Evolutionary conservation across 768 basidiomycete species (phyloP).

Genomic region (Boletus vinaceobasis): DNA sequence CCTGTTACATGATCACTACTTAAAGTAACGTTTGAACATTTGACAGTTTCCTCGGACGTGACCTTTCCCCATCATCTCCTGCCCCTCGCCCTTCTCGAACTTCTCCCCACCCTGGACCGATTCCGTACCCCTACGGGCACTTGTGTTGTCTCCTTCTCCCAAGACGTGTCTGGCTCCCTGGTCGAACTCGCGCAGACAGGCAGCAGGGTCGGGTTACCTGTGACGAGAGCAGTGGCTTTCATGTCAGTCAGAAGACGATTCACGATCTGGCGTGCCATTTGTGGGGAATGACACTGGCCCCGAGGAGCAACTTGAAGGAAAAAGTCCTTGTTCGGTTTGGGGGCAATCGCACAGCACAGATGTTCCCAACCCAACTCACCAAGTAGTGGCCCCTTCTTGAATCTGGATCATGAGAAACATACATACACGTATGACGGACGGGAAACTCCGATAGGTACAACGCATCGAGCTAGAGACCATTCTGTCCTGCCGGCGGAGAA

Average conservation of each 20-base stretch:
- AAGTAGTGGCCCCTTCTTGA: no score
- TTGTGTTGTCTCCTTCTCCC: constrained; percentile 64
- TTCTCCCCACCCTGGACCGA: constrained; percentile 39
- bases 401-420: no score
- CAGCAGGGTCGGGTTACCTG: constrained; percentile 83
- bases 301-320: constrained; percentile 37
- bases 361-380: no score
- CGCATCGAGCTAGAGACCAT: not conserved
- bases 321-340: constrained; percentile 55
- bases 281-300: constrained; percentile 22
- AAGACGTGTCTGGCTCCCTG: constrained; percentile 38
- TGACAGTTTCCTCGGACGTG: no score
- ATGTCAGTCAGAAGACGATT: constrained; percentile 73
- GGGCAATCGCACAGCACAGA: no score
- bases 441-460: not conserved
- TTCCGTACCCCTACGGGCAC: constrained; percentile 52
- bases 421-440: no score
- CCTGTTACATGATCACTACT: no score
- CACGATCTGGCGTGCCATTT: constrained; percentile 54
- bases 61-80: no score
- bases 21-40: no score
- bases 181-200: constrained; percentile 68
- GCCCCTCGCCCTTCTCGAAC: constrained; percentile 49
- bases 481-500: no score
- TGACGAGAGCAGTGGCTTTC: constrained; percentile 80